These are phyloP conservation scores for Cyclocybe cylindracea DNA, from an alignment of 768 basidiomycete genomes.

Conservation along the genomic window DNA sequence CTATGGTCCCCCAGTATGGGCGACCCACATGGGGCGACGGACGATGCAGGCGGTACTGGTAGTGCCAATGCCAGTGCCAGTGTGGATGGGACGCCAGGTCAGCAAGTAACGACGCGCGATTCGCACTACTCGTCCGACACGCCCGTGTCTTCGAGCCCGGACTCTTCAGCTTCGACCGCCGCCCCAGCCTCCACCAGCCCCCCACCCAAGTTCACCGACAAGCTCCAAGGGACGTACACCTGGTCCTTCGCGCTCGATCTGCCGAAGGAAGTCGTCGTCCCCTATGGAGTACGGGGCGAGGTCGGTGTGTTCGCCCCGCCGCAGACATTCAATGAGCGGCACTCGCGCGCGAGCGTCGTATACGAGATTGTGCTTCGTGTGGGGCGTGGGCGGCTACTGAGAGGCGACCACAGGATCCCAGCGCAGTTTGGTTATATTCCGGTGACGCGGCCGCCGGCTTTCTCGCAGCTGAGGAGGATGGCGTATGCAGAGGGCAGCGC, in stretches of 20 bases:
- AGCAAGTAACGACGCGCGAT: not conserved
- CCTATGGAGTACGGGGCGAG: slow-evolving; percentile 13
- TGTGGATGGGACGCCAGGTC: slow-evolving; percentile 8
- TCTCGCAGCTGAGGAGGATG: slow-evolving; percentile 32
- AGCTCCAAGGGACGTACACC: slow-evolving; percentile 34
- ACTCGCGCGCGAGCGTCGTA: slow-evolving; percentile 32
- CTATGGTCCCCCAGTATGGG: slow-evolving; percentile 39
- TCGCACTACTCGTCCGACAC: not conserved
- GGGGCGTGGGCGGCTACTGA: slow-evolving; percentile 21
- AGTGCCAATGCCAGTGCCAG: no score
- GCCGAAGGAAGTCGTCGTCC: slow-evolving; percentile 33
- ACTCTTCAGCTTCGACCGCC: not conserved
- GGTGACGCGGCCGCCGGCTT: slow-evolving; percentile 25
- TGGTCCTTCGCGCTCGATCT: slow-evolving; percentile 43
- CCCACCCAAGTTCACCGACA: slow-evolving; percentile 18
- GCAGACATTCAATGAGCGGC: slow-evolving; percentile 38
- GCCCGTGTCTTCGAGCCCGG: not conserved
- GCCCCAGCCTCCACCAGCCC: not conserved
- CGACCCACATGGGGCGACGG: slow-evolving; percentile 15
- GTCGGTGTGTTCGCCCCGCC: slow-evolving; percentile 29
- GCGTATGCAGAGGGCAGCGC: slow-evolving; percentile 33
- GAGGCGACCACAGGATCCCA: slow-evolving; percentile 32
- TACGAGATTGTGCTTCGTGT: slow-evolving; percentile 36
- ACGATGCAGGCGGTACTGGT: no score
- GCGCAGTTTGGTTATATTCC: slow-evolving; percentile 33